These are phyloP conservation scores for Ophiostoma perfectum DNA, from an alignment of 2,329 filamentous ascomycete genomes.

Conservation along the genomic window DNA sequence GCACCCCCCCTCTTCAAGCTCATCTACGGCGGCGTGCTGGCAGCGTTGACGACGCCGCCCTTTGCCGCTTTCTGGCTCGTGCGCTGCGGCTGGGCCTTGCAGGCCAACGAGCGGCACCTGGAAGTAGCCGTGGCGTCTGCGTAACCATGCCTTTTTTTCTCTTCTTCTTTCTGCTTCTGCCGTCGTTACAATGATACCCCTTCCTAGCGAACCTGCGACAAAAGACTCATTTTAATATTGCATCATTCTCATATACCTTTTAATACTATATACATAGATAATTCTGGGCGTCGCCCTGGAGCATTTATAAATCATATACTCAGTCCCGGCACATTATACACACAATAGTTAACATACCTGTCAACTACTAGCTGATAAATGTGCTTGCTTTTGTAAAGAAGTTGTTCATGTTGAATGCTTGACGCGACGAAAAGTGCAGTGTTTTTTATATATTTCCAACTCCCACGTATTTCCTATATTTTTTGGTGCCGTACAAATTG, in stretches of 20 bases:
- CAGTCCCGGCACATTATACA: neutral
- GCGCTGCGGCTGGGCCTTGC: constrained; percentile 42
- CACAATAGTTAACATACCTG: too few species aligned
- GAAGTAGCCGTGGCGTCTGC: neutral
- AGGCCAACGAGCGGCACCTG: constrained; percentile 26
- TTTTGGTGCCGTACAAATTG: too few species aligned
- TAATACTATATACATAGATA: constrained; percentile 6
- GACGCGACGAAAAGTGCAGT: too few species aligned
- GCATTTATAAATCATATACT: neutral
- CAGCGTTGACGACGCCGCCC: constrained; percentile 43
- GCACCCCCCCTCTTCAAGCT: constrained; percentile 47
- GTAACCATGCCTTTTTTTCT: neutral
- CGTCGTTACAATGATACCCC: constrained; percentile 8
- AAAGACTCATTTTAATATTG: constrained; percentile 6
- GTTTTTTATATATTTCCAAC: too few species aligned
- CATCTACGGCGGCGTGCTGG: constrained; percentile 43
- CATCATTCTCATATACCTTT: neutral
- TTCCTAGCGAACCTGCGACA: constrained; percentile 9
- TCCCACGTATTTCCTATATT: too few species aligned
- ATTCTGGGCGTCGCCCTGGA: neutral
- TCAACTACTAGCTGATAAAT: too few species aligned
- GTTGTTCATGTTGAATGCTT: too few species aligned
- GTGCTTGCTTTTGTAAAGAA: too few species aligned
- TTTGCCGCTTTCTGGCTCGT: constrained; percentile 48
- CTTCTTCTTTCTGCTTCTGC: constrained; percentile 1